These are phyloP conservation scores for Diplotaxis tenuifolia DNA, from an alignment of 345 rosid species.

Conservation along the genomic window DNA sequence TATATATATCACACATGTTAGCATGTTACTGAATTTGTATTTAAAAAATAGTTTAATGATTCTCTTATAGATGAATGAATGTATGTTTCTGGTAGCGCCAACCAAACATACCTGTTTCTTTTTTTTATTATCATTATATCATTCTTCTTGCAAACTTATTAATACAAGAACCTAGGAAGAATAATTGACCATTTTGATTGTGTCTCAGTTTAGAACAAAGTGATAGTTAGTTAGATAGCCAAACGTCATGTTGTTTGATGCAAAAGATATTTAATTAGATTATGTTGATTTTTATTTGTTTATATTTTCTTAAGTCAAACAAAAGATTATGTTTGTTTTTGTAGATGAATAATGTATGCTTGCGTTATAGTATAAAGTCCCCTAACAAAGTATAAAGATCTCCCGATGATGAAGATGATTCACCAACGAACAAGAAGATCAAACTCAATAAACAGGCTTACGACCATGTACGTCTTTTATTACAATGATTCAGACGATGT, in stretches of 20 bases:
- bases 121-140: not conserved
- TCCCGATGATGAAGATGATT: not conserved
- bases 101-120: conserved; percentile 16
- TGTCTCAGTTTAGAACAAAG: conserved; percentile 15
- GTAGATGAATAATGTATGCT: not conserved
- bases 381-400: not conserved
- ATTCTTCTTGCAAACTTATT: not conserved
- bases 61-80: not conserved
- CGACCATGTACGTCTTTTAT: not conserved
- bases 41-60: not conserved
- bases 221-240: conserved; percentile 32
- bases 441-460: not conserved
- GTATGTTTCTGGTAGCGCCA: conserved; percentile 23
- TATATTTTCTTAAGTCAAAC: too few species aligned
- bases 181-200: conserved; percentile 3
- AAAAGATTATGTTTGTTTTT: not conserved
- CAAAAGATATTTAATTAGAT: too few species aligned
- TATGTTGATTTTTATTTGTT: too few species aligned
- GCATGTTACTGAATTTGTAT: conserved; percentile 24
- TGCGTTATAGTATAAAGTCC: not conserved
- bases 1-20: conserved; percentile 19
- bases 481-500: not conserved
- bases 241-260: conserved; percentile 2
- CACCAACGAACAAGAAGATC: not conserved
- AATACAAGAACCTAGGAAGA: conserved; percentile 12